phyloP scores from a whole-genome alignment of 2,329 filamentous ascomycete genomes.

The Triangularia verruculosa region DNA sequence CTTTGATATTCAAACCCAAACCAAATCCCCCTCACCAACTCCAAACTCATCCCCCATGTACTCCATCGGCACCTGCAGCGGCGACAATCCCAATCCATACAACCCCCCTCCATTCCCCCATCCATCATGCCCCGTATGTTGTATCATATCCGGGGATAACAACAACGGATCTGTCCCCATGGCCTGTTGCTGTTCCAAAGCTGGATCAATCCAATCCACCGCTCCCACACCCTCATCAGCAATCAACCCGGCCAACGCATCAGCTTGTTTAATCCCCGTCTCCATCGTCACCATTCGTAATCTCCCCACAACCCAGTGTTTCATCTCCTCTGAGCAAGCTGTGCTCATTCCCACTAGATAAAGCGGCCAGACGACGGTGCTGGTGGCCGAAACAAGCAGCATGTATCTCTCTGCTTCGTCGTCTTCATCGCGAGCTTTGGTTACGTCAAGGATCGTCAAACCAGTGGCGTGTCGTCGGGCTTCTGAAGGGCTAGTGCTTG shows the following conservation, averaged over 20 bases:
- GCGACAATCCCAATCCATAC: conserved; percentile 14
- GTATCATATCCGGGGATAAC: not conserved
- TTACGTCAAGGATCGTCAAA: conserved; percentile 42
- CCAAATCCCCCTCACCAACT: not conserved
- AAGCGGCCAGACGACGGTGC: conserved; percentile 50
- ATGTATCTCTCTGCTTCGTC: conserved; percentile 45
- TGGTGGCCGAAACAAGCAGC: conserved; percentile 47
- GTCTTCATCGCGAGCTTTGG: conserved; percentile 34
- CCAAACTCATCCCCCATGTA: conserved; percentile 8
- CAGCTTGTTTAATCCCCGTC: conserved; percentile 45
- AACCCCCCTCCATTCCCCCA: conserved; percentile 2
- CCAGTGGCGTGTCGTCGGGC: conserved; percentile 24
- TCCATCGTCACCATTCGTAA: conserved; percentile 45
- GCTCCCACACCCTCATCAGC: conserved; percentile 35
- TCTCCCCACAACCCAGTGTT: conserved; percentile 44
- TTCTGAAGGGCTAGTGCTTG: conserved; percentile 19
- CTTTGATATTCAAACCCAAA: conserved; percentile 7
- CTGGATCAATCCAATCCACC: conserved; percentile 10
- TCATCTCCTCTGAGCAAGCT: conserved; percentile 40
- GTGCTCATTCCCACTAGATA: conserved; percentile 49
- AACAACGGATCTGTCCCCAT: not conserved
- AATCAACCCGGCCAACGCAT: conserved; percentile 40
- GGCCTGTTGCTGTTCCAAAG: not conserved
- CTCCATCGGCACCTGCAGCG: conserved; percentile 4
- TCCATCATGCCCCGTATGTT: not conserved